Base-by-base conservation (phyloP, 2,329 filamentous ascomycete species). In the Cladosporium sp. region DNA sequence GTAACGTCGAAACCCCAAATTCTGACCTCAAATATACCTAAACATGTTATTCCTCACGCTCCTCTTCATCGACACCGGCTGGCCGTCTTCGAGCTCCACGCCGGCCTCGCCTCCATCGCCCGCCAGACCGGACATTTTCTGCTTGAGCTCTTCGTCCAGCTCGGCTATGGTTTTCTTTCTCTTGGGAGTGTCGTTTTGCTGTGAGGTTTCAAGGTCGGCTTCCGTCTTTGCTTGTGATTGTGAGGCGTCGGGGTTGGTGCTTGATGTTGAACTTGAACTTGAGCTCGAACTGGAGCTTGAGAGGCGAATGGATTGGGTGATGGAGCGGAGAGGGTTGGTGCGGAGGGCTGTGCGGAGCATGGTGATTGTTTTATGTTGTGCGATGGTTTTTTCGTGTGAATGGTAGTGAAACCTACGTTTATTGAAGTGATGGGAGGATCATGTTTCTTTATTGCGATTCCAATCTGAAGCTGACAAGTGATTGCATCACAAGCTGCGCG, bases 21-120 rank as follows among this genome's bases (percentile, higher is more conserved):
- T 59, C n/a, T n/a, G n/a, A n/a, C n/a, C n/a, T n/a, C n/a, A 82
- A 16, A 88, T 87, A 53, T 85, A 78, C 13, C 85, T 73, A 64
- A 90, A 90, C 85, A 89, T 89, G 59, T 89, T 89, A 46, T 84
- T 80, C 64, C 78, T 83, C 9, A 91, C 86, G 30, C 83, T 78
- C 43, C 85, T 73, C 69, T 88, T 90, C 77, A 91, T 84, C 0
- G 83, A 75, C 5, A 81, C 81, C 0, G 86, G 80, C 63, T 84
- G 78, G 0, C 87, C 87, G 58, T 88, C 78, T 65, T 91, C 86
- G 53, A 86, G 84, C 65, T 90, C 86, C 4, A 91, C 71, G 1
- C 86, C 87, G 3, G 84, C 74, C 20, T 78, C 78, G 7, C 87
- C 86, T 3, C 86, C 86, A 36, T 84, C 85, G 0, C 86, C 86